Evolutionary conservation across 805 yeast genomes (phyloP), one percentile per base, ranked within the genome.

Genomic region (Saccharomycopsis oosterbeekiorum): DNA sequence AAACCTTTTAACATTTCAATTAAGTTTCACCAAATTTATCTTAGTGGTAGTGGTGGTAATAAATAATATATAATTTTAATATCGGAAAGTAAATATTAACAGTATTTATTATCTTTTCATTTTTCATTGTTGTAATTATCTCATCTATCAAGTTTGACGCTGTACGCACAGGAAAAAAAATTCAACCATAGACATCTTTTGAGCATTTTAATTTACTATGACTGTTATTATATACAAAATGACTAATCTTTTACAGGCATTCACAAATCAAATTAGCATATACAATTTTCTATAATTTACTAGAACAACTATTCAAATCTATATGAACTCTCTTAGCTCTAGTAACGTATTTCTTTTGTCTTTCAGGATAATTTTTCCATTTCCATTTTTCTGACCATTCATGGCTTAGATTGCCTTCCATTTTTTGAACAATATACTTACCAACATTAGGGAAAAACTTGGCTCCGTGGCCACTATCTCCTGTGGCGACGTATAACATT

Each of bases 401-500:
- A 2, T 59, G 43, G 14, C 64, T 66, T 55, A 76, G 62, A 1
- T 63, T 65, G 8, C 70, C 73, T 47, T 74, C 74, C 36, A 76
- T 54, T 40, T 67, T 71, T n/a, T 67, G 68, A 2, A 62, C 59
- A 17, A 78, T 76, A 63, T 78, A 79, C 59, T 71, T 72, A 0
- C 83, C 82, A 57, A 79, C 76, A 53, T 71, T 75, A 15, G 83
- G 83, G 60, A 79, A 64, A 55, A 76, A 76, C 66, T 78, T 79
- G 68, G 74, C 78, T 4, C 73, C 80, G 67, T 78, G 82, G 9
- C 81, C 80, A 2, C 81, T 74, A 65, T 78, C 82, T 17, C 83
- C 83, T 11, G 78, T 70, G 0, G 80, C 80, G n/a, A 79, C 75
- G 58, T 63, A 71, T 1, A 76, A 37, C 50, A 21, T 47, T 21